Base-by-base conservation (phyloP, 139 green algal species). In the Ulvella scutata region DNA sequence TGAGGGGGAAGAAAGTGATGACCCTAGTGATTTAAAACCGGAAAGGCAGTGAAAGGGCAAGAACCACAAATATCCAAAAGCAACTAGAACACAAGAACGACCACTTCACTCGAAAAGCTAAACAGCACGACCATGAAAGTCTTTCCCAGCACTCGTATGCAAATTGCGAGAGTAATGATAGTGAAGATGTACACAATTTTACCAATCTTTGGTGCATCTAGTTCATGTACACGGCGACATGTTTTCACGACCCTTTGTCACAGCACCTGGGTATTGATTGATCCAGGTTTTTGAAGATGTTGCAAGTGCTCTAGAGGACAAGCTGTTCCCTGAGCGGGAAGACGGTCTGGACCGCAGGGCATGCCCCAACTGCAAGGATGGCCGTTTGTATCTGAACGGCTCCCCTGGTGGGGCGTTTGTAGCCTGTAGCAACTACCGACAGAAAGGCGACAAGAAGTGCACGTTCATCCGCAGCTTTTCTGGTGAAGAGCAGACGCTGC, bases 281-380 rank as follows among this genome's bases (percentile, higher is more conserved):
- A 74, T 76, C 23, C 3, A 26, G 13, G 62, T 20, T 2, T 4
- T 3, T 29, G 29, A 43, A 13, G n/a, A 33, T 33, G n/a, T 72
- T 38, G 23, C 43, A 44, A 43, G n/a, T n/a, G 3, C 39, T 37
- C 43, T 29, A 39, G 4, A 59, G 43, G 62, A 77, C 72, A 61
- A 72, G 59, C 38, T 72, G 72, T 62, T 43, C 59, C 43, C 37
- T 34, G 34, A 20, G 26, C 60, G 61, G 38, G 28, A 72, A 73
- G 74, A 62, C n/a, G 43, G 31, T 6, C 51, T 9, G 10, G 80
- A 84, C 40, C 72, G 78, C 0, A 80, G 88, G 1, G 9, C 37
- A 17, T 92, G 88, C 77, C 88, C 88, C 3, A 36, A 72, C 10
- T 92, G 88, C 77, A 76, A 74, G 1, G 59, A 38, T 2, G 85